phyloP scores from a whole-genome alignment of 2,329 filamentous ascomycete species.

The Phaeosphaeriaceae sp. region DNA sequence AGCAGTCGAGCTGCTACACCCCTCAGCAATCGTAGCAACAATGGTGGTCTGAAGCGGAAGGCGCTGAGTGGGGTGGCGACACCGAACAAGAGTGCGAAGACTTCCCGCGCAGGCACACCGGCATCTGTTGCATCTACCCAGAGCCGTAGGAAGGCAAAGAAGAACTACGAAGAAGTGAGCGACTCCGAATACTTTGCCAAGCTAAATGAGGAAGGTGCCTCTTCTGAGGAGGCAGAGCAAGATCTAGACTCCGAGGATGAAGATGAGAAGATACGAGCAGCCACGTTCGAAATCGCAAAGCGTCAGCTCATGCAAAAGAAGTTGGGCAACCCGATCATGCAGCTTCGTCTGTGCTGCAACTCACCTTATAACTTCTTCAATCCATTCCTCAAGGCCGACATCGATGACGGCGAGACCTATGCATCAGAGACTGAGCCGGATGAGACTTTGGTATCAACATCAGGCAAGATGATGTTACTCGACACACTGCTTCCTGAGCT shows the following conservation, averaged over 20 bases:
- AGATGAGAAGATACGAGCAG: constrained; percentile 70
- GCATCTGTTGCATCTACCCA: constrained; percentile 59
- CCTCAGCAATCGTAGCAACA: constrained; percentile 51
- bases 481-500: constrained; percentile 83
- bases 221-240: constrained; percentile 47
- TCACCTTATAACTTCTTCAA: constrained; percentile 97
- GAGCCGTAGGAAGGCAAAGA: constrained; percentile 62
- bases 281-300: constrained; percentile 79
- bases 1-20: constrained; percentile 56
- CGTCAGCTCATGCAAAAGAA: constrained; percentile 91
- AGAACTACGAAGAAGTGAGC: constrained; percentile 72
- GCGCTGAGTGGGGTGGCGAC: constrained; percentile 53
- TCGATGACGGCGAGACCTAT: constrained; percentile 54
- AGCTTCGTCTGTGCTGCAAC: constrained; percentile 90
- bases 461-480: constrained; percentile 94
- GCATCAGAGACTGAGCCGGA: constrained; percentile 66
- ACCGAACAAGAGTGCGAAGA: constrained; percentile 75
- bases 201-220: constrained; percentile 65
- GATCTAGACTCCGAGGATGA: constrained; percentile 56
- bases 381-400: constrained; percentile 69
- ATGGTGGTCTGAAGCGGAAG: constrained; percentile 66
- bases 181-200: constrained; percentile 86
- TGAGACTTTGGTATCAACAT: constrained; percentile 82
- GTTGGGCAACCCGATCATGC: constrained; percentile 89
- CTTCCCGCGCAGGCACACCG: constrained; percentile 78